phyloP scores from a whole-genome alignment of 2,329 filamentous ascomycete genomes.

The Grosmannia huntii region DNA sequence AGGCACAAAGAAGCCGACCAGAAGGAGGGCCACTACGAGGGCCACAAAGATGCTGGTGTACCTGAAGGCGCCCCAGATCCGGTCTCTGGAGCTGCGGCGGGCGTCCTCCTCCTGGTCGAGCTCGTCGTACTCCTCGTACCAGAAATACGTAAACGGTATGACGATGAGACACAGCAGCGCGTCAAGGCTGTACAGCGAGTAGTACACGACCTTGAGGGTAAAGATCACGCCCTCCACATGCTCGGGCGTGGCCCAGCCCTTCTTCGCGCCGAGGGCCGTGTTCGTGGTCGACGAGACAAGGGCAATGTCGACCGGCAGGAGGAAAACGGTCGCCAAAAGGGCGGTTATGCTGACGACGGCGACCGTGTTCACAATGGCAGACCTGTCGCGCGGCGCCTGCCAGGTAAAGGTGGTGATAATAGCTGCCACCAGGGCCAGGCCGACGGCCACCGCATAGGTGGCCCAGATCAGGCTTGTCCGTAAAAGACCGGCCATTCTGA shows the following conservation, averaged over 20 bases:
- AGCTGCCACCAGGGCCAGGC: slow-evolving; percentile 61
- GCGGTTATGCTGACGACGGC: slow-evolving; percentile 78
- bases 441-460: slow-evolving; percentile 74
- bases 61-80: slow-evolving; percentile 75
- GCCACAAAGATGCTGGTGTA: slow-evolving; percentile 80
- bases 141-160: slow-evolving; percentile 95
- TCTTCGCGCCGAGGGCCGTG: slow-evolving; percentile 65
- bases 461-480: slow-evolving; percentile 92
- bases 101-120: slow-evolving; percentile 70
- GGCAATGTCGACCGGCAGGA: slow-evolving; percentile 90
- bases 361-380: slow-evolving; percentile 66
- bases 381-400: slow-evolving; percentile 79
- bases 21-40: slow-evolving; percentile 69
- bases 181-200: slow-evolving; percentile 83
- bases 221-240: slow-evolving; percentile 65
- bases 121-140: slow-evolving; percentile 95
- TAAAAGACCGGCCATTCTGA: slow-evolving; percentile 39
- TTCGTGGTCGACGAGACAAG: slow-evolving; percentile 81
- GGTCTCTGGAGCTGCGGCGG: slow-evolving; percentile 54
- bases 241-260: slow-evolving; percentile 84
- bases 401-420: slow-evolving; percentile 83
- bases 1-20: slow-evolving; percentile 89
- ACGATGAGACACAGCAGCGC: slow-evolving; percentile 78
- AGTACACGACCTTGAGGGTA: slow-evolving; percentile 82
- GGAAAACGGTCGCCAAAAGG: slow-evolving; percentile 79